A percentile compares a stretch with the other conserved stretches of the same genome.
Conservation (phyloP, 352 stramenopile genomes). For the Halophytophthora batemanensis region DNA sequence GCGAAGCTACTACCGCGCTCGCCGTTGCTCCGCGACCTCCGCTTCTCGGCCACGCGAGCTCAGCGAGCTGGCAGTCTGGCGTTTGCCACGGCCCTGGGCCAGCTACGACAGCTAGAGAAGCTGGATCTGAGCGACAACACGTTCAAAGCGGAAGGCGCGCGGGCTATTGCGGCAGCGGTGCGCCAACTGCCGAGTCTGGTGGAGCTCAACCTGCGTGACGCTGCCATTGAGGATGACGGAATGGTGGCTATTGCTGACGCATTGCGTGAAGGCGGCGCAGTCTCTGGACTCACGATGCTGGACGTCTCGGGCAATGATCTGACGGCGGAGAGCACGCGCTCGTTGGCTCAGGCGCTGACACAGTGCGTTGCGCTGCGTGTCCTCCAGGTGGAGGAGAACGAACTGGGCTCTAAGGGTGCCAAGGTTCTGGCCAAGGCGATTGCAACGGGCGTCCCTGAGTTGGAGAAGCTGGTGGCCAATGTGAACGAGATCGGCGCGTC, state of each 20-base stretch:
- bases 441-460: constrained; percentile 32
- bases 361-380: constrained; percentile 60
- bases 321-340: constrained; percentile 58
- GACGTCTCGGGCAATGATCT: constrained; percentile 95
- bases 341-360: constrained; percentile 43
- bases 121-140: constrained; percentile 95
- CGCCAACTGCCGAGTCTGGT: constrained; percentile 58
- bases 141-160: constrained; percentile 84
- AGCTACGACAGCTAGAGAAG: constrained; percentile 68
- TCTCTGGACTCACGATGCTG: constrained; percentile 55
- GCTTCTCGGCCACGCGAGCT: constrained; percentile 93
- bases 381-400: constrained; percentile 92
- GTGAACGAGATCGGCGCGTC: constrained; percentile 87
- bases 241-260: constrained; percentile 79
- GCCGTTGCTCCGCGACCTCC: constrained; percentile 83
- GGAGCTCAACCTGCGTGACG: constrained; percentile 90
- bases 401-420: constrained; percentile 87
- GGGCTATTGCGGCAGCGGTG: constrained; percentile 86
- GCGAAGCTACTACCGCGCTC: constrained; percentile 86
- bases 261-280: constrained; percentile 42
- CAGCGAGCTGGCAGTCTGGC: constrained; percentile 82
- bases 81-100: constrained; percentile 79
- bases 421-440: constrained; percentile 71
- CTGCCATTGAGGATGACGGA: constrained; percentile 88
- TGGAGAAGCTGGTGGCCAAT: constrained; percentile 86